Evolutionary conservation across 2,329 filamentous ascomycete species (phyloP).

Genomic region (Aspergillus clavatus): DNA sequence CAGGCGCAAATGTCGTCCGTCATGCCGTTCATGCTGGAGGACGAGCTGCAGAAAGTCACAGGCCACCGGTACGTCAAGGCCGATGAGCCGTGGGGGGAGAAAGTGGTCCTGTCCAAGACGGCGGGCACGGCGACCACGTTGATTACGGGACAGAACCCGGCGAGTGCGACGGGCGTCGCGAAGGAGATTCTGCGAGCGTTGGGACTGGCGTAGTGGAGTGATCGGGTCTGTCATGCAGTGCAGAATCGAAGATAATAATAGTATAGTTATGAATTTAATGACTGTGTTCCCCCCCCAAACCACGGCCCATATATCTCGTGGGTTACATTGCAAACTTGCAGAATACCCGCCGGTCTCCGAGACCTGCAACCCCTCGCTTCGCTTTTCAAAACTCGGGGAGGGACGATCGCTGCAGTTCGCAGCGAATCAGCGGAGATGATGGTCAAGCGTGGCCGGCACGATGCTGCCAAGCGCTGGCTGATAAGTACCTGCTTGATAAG

Average conservation of each 20-base stretch:
- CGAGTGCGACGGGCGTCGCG: constrained; percentile 40
- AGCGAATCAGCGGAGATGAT: background rate
- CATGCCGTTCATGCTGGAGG: constrained; percentile 45
- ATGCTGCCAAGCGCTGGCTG: background rate
- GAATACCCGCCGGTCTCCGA: constrained; percentile 7
- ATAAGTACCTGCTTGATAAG: background rate
- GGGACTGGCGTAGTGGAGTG: too few relatives aligned
- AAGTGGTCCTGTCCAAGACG: constrained; percentile 37
- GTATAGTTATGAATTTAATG: background rate
- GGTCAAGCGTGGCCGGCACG: background rate
- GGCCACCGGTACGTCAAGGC: constrained; percentile 43
- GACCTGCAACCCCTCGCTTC: background rate
- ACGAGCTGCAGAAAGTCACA: constrained; percentile 35
- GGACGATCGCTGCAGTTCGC: background rate
- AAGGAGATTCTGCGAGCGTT: constrained; percentile 40
- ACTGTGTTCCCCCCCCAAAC: too few relatives aligned
- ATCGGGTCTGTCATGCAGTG: too few relatives aligned
- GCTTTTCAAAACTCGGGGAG: background rate
- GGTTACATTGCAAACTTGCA: background rate
- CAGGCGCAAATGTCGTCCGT: constrained; percentile 32
- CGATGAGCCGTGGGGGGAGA: constrained; percentile 40
- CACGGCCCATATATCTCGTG: too few relatives aligned
- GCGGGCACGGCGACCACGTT: constrained; percentile 27
- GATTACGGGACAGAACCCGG: constrained; percentile 48
- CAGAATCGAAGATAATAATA: too few relatives aligned